These are phyloP conservation scores for Phytophthora kernoviae DNA, from an alignment of 352 stramenopile genomes.

Conservation along the genomic window DNA sequence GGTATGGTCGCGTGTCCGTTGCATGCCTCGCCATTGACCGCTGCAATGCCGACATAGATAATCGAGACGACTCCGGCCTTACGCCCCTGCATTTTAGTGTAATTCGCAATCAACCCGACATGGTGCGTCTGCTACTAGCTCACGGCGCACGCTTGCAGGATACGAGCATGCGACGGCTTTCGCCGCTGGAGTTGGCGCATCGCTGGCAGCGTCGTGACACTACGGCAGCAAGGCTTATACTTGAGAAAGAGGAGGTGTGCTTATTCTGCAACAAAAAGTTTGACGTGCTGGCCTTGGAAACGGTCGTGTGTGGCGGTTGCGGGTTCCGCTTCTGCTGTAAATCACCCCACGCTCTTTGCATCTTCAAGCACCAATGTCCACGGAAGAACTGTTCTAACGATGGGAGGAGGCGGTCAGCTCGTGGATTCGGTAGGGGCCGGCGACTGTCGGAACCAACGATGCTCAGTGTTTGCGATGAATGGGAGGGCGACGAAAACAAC, in stretches of 20 bases:
- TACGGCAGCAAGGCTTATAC: conserved; percentile 59
- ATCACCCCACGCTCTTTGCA: conserved; percentile 47
- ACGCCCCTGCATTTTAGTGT: conserved; percentile 82
- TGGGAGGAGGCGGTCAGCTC: conserved; percentile 5
- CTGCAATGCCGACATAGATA: conserved; percentile 72
- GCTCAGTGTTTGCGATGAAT: conserved; percentile 27
- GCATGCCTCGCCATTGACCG: conserved; percentile 70
- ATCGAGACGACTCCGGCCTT: conserved; percentile 65
- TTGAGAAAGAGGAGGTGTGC: conserved; percentile 75
- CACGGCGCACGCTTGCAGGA: conserved; percentile 48
- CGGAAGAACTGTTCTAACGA: conserved; percentile 14
- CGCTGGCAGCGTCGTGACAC: conserved; percentile 77
- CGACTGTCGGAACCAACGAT: conserved; percentile 31
- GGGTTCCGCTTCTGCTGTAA: conserved; percentile 70
- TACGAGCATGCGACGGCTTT: conserved; percentile 42
- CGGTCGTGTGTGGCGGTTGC: conserved; percentile 56
- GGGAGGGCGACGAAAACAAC: conserved; percentile 18
- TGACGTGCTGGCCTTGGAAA: conserved; percentile 60
- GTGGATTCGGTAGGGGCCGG: conserved; percentile 25
- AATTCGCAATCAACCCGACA: conserved; percentile 77
- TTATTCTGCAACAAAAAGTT: conserved; percentile 83
- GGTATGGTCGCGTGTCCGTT: conserved; percentile 62
- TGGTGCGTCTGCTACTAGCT: conserved; percentile 68
- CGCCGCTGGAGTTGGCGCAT: conserved; percentile 59
- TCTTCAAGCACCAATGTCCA: conserved; percentile 71